Percentiles rank a stretch among this genome's conserved stretches.
These are phyloP conservation scores for Plasmodium coatneyi DNA, from an alignment of 169 alveolate species.

Conservation along the genomic window DNA sequence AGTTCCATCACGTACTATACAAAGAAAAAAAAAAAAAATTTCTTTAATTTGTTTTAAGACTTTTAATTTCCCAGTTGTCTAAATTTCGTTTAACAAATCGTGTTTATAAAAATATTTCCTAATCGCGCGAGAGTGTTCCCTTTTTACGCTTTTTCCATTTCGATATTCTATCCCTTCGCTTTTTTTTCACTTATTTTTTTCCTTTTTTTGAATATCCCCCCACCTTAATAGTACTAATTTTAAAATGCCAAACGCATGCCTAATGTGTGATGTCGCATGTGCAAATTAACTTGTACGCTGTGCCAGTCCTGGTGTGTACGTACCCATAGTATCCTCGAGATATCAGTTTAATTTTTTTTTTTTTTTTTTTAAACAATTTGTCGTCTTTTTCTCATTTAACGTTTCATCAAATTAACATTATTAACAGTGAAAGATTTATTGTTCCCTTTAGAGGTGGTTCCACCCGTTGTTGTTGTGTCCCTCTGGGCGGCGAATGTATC, in stretches of 20 bases:
- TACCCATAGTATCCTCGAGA: background rate
- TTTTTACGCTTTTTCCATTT: constrained; percentile 1
- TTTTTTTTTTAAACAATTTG: background rate
- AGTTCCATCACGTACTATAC: constrained; percentile 15
- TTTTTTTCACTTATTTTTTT: constrained; percentile 5
- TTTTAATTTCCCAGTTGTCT: constrained; percentile 7
- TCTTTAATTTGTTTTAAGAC: constrained; percentile 72
- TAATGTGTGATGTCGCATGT: background rate
- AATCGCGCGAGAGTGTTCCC: background rate
- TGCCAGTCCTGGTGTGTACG: background rate
- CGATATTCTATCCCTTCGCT: background rate
- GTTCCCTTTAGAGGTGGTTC: background rate
- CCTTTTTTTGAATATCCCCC: constrained; percentile 5
- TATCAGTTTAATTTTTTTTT: background rate
- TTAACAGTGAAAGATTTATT: background rate
- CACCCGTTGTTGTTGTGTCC: background rate
- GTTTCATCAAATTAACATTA: background rate
- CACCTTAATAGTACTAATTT: constrained; percentile 1
- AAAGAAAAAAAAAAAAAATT: constrained; percentile 2
- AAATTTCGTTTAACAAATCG: background rate
- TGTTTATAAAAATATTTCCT: background rate
- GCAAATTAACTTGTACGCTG: background rate
- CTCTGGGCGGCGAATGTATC: background rate
- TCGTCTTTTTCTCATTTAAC: background rate
- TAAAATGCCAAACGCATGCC: background rate